Evolutionary conservation across 1,284 basidiomycete species (phyloP), one percentile per base, ranked within the genome.

Genomic region (Pseudomicrostroma phylloplanum): DNA sequence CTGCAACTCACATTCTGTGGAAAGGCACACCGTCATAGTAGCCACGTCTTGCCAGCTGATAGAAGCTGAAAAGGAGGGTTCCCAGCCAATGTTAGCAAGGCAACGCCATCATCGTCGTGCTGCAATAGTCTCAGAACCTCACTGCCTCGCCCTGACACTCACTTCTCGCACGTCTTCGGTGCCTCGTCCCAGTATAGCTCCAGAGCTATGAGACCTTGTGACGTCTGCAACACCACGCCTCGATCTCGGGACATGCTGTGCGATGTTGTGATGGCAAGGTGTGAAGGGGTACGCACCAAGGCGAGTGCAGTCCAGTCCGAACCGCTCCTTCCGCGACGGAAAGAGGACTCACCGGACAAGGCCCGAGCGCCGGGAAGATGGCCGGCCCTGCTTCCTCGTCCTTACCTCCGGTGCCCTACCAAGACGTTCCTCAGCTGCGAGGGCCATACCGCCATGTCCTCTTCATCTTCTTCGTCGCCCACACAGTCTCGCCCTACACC

Each of bases 161-260:
- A 62, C 61, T 74, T 76, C 26, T 66, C 61, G 56, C 70, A 72
- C 40, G 73, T 72, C 61, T 69, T 69, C 1, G 76, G 74, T 11
- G 76, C 72, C 51, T 78, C 73, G 19, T 70, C 56, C 68, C 70
- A 73, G 55, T 78, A 78, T 3, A 78, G 65, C 59, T 78, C 76
- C 40, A 76, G 56, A 15, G 66, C 61, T 58, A 78, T 69, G 51
- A 60, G 58, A 13, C 76, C 76, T 67, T 72, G 68, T 21, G 73
- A 70, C 0, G 76, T 78, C 54, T 78, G 71, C 21, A 78, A 25
- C 8, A 25, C 26, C 21, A 54, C 51, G 15, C 46, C 46, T 6
- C 46, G 46, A 48, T 48, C 43, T 17, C 43, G 43, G 6, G 21
- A 21, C 15, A 21, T 17, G 43, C 17, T 21, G 21, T 17, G 21